Base-by-base conservation (phyloP, 1,284 basidiomycete genomes). In the Microbotryomycetes sp. region DNA sequence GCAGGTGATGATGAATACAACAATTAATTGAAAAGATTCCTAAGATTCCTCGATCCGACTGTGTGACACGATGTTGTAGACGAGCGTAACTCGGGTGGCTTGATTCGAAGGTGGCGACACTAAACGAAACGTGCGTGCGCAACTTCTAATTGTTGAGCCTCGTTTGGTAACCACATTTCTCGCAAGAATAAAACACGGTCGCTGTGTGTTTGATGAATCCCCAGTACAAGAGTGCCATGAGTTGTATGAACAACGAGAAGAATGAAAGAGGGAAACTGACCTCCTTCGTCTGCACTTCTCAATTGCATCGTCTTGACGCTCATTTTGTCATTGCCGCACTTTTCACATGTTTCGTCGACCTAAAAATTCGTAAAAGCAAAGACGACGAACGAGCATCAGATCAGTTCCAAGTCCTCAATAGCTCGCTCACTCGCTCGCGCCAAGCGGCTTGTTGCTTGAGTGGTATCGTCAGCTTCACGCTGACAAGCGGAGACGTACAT, bases 261-360 rank as follows among this genome's bases (percentile, higher is more conserved):
- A 47, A 28, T 46, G 22, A 45, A 28, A 45, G 32, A 49, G 25
- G 16, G 26, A 51, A 23, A 48, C 66, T 54, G 50, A 74, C 59
- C 73, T 56, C 77, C 77, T 66, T 78, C 77, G 62, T 78, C 77
- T 12, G 77, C 77, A 30, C 73, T 75, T 26, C 77, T 70, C 42
- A 78, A 64, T 69, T 79, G 77, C 56, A 78, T 73, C n/a, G 77
- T 78, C 65, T 77, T 73, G 69, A 76, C 78, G 58, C 71, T 71
- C 75, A 78, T 75, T 64, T 77, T 75, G 46, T 75, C 72, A 56
- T 74, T 71, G 12, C 89, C 89, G 73, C 94, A 98, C 55, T 84
- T 83, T 0, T 91, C 91, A 74, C 96, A 98, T 76, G 87, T 88
- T 76, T 97, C 94, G 58, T 88, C 85, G 42, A 92, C 89, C 88